Percentiles rank a stretch among this genome's conserved stretches.
Conservation (phyloP, 2,329 filamentous ascomycete genomes). For the Venturia nashicola region DNA sequence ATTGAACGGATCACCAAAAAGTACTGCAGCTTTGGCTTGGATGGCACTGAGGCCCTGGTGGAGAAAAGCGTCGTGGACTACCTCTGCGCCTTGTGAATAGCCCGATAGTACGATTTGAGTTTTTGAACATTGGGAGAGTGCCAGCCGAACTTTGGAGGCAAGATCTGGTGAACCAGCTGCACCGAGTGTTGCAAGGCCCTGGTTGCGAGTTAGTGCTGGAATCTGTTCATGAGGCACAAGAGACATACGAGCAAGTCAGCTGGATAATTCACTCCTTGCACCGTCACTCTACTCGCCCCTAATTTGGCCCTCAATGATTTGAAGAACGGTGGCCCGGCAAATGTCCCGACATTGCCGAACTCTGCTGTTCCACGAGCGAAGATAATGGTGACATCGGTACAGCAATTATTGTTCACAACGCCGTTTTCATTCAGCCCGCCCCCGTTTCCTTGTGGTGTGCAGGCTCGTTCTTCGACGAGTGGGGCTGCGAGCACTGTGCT, state of each 20-base stretch:
- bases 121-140: slow-evolving; percentile 19
- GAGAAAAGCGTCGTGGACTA: slow-evolving; percentile 15
- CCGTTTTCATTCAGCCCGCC: slow-evolving; percentile 26
- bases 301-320: slow-evolving; percentile 18
- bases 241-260: slow-evolving; percentile 17
- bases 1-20: slow-evolving; percentile 10
- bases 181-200: slow-evolving; percentile 19
- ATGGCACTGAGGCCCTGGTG: slow-evolving; percentile 7
- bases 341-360: slow-evolving; percentile 29
- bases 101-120: slow-evolving; percentile 22
- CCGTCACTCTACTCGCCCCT: slow-evolving; percentile 17
- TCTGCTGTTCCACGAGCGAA: slow-evolving; percentile 16
- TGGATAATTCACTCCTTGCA: slow-evolving; percentile 23
- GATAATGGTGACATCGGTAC: slow-evolving; percentile 7
- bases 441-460: slow-evolving; percentile 14
- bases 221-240: background rate
- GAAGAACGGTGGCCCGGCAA: slow-evolving; percentile 28
- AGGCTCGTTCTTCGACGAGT: slow-evolving; percentile 13
- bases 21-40: slow-evolving; percentile 2
- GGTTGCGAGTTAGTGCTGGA: no score
- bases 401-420: slow-evolving; percentile 23
- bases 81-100: slow-evolving; percentile 22
- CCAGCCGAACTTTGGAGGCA: slow-evolving; percentile 16
- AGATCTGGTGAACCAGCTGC: slow-evolving; percentile 18
- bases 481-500: background rate